Base-by-base conservation (phyloP, 225 moss, liverwort and hornwort genomes). In the Rhytidiadelphus loreus region DNA sequence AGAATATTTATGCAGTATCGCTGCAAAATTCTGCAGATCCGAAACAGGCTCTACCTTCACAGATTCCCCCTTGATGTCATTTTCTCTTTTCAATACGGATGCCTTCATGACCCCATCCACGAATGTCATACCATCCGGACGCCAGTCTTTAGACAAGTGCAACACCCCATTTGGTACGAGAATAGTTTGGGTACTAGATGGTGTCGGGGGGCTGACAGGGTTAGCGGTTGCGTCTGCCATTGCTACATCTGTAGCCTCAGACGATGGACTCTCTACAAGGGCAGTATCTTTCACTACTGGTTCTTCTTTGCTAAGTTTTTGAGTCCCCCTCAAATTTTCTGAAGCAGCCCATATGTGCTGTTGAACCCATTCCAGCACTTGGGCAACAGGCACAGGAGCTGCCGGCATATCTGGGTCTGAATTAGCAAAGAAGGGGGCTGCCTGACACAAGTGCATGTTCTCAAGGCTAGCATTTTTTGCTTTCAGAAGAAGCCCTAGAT, bases 341-440 rank as follows among this genome's bases (percentile, higher is more conserved):
- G 97, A 96, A 86, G 96, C 91, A 86, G 95, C 91, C 86, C 92
- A 98, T 57, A 98, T 66, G 86, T 97, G 98, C 88, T 91, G 91
- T 83, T 94, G 91, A 91, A 98, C 95, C 98, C 98, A 98, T 63
- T 97, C 98, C 73, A 98, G 91, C 55, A 97, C 96, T 97, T 97
- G 98, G 28, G 89, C 81, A 50, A 96, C 80, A 35, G 96, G 95
- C 50, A 97, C 98, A 76, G 98, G 95, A 80, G 96, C 98, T 59
- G 98, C 98, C 86, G 98, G 98, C 98, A 98, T 98, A 87, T 95
- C 97, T 87, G 98, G 98, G 80, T 98, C 98, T 83, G 98, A 97
- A 82, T 98, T 97, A 21, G 98, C 97, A 90, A 98, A 98, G 88
- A 98, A 98, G 13, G 98, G 97, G 5, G 97, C 95, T 81, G 98